Base-by-base conservation (phyloP, 768 basidiomycete genomes). In the Kwoniella sp. region DNA sequence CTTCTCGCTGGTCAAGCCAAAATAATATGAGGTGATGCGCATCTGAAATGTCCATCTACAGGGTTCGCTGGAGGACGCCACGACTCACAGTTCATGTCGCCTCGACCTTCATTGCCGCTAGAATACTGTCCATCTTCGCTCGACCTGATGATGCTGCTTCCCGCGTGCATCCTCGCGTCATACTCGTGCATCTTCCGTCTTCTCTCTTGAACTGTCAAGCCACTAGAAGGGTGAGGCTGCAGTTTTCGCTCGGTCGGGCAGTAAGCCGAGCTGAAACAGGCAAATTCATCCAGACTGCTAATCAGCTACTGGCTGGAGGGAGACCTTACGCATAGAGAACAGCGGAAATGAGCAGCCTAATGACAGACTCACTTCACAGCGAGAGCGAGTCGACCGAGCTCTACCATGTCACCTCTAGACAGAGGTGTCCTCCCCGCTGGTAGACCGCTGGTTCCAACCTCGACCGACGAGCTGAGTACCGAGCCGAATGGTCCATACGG, bases 371-470 rank as follows among this genome's bases (percentile, higher is more conserved):
- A 67, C 66, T 67, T 67, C 45, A 67, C 61, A 28, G 56, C 48
- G 9, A 30, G 51, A 20, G 67, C 67, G 51, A 68, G 31, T n/a
- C 67, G 50, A 55, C 52, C 67, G 17, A 68, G 45, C 38, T 68
- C 67, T 38, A 41, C 25, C 61, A 68, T 60, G 26, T 68, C 67
- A 31, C 28, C 22, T 26, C 53, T 1, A 0, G 67, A 60, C 9
- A 68, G 50, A 2, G 55, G 51, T 23, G 67, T 63, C 37, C 38
- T 63, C 3, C 61, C 67, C 0, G 2, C 11, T 34, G 67, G 67
- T 25, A 68, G 30, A 23, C 59, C 28, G 41, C 41, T 45, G 41
- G 41, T 11, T 45, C 17, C 41, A 45, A 20, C 41, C 41, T 41
- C 26, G 20, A 31, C 3, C 2, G 55, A 29, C n/a, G 29, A 23